Evolutionary conservation across 2,329 filamentous ascomycete genomes (phyloP).

Genomic region (Aspergillus bombycis): DNA sequence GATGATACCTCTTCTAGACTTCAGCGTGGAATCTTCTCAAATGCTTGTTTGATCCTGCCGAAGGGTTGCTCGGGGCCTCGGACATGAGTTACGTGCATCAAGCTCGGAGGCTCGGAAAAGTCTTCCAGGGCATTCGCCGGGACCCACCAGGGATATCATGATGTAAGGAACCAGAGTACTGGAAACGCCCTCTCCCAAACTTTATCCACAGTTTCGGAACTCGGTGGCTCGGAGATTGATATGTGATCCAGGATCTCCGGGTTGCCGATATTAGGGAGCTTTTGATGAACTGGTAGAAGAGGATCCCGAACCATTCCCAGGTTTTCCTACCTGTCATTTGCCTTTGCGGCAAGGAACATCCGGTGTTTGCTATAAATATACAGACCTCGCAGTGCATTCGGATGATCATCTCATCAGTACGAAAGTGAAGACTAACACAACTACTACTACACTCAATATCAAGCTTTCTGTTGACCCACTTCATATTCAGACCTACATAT

Average conservation of each 20-base stretch:
- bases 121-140: too few species aligned
- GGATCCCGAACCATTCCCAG: too few species aligned
- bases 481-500: not conserved
- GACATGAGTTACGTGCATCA: not conserved
- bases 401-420: too few species aligned
- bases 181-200: not conserved
- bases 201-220: not conserved
- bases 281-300: too few species aligned
- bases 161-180: not conserved
- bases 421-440: not conserved
- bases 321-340: not conserved
- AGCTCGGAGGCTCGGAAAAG: not conserved
- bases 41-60: not conserved
- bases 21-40: not conserved
- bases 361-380: not conserved
- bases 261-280: not conserved
- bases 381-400: not conserved
- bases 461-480: not conserved
- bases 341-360: not conserved
- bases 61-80: not conserved
- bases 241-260: not conserved
- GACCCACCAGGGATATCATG: not conserved
- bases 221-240: slow-evolving; percentile 14
- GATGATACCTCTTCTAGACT: not conserved
- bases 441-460: not conserved